phyloP scores from a whole-genome alignment of 2,329 filamentous ascomycete species.

The Fusarium sarcochroum region DNA sequence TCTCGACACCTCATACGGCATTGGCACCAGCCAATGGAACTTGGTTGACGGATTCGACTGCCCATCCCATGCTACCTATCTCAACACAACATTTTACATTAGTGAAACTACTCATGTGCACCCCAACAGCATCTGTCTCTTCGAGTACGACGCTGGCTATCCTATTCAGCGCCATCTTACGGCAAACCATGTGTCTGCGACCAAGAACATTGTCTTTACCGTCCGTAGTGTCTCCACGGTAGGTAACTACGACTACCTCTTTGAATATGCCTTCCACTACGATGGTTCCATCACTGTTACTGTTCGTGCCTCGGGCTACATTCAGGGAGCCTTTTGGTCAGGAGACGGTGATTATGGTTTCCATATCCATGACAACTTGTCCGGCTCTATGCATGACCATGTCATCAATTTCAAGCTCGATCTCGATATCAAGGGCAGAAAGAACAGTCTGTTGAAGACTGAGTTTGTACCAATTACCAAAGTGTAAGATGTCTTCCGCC shows the following conservation, averaged over 20 bases:
- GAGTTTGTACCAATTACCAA: slow-evolving; percentile 46
- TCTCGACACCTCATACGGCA: slow-evolving; percentile 63
- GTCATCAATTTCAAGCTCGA: slow-evolving; percentile 69
- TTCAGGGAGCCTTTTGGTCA: slow-evolving; percentile 63
- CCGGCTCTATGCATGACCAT: slow-evolving; percentile 68
- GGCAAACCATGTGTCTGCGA: slow-evolving; percentile 57
- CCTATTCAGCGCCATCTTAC: slow-evolving; percentile 65
- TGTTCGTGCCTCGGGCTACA: slow-evolving; percentile 67
- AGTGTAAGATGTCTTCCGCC: not conserved
- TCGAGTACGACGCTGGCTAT: slow-evolving; percentile 65
- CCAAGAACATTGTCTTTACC: slow-evolving; percentile 63
- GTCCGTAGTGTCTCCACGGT: slow-evolving; percentile 64
- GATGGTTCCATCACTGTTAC: slow-evolving; percentile 67
- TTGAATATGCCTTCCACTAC: slow-evolving; percentile 64
- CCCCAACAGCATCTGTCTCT: slow-evolving; percentile 67
- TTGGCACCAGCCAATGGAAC: slow-evolving; percentile 61
- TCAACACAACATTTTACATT: slow-evolving; percentile 62
- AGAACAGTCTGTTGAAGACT: slow-evolving; percentile 60
- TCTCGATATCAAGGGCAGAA: slow-evolving; percentile 64
- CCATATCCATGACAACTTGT: slow-evolving; percentile 62
- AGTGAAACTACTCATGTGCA: slow-evolving; percentile 61
- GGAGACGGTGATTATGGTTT: slow-evolving; percentile 65
- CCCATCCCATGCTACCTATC: slow-evolving; percentile 63
- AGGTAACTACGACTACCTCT: slow-evolving; percentile 69
- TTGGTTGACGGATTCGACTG: slow-evolving; percentile 67